A percentile compares a stretch with the other conserved stretches of the same genome.
Conservation (phyloP, 371 early-diverging fungal genomes). For the Sporodiniella umbellata region DNA sequence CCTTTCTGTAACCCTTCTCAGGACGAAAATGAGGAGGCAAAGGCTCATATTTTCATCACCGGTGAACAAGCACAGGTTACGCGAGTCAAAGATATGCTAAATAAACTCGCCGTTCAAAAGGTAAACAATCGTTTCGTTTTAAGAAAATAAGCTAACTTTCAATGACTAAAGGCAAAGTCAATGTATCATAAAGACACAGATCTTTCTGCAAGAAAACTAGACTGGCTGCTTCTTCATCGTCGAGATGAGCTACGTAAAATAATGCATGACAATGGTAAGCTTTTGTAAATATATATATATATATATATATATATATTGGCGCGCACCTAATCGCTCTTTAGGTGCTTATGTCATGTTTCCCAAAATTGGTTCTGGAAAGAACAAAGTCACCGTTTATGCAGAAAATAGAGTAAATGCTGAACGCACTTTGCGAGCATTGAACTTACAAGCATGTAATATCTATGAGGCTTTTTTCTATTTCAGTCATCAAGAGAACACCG, state of each 20-base stretch:
- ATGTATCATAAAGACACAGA: conserved; percentile 45
- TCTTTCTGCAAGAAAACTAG: conserved; percentile 62
- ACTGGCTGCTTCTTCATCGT: conserved; percentile 70
- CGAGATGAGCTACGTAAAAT: conserved; percentile 63
- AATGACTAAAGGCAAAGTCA: conserved; percentile 33
- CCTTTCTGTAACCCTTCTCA: conserved; percentile 41
- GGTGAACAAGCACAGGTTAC: conserved; percentile 35
- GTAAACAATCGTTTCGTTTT: conserved; percentile 14
- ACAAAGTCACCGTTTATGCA: conserved; percentile 58
- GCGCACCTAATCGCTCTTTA: conserved; percentile 5
- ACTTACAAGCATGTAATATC: conserved; percentile 53
- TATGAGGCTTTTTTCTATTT: conserved; percentile 61
- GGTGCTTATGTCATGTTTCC: conserved; percentile 64
- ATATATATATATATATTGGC: too few species aligned
- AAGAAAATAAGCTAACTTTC: background rate
- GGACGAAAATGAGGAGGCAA: conserved; percentile 14
- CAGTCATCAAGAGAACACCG: conserved; percentile 30
- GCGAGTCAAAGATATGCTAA: conserved; percentile 47
- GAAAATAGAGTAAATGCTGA: conserved; percentile 72
- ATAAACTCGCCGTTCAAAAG: conserved; percentile 41
- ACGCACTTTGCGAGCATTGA: conserved; percentile 67
- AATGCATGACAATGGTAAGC: conserved; percentile 76
- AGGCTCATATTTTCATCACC: conserved; percentile 35
- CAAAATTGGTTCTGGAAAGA: conserved; percentile 52
- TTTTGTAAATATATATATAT: too few species aligned